Evolutionary conservation across 2,329 filamentous ascomycete genomes (phyloP).

Genomic region (Cercospora beticola): DNA sequence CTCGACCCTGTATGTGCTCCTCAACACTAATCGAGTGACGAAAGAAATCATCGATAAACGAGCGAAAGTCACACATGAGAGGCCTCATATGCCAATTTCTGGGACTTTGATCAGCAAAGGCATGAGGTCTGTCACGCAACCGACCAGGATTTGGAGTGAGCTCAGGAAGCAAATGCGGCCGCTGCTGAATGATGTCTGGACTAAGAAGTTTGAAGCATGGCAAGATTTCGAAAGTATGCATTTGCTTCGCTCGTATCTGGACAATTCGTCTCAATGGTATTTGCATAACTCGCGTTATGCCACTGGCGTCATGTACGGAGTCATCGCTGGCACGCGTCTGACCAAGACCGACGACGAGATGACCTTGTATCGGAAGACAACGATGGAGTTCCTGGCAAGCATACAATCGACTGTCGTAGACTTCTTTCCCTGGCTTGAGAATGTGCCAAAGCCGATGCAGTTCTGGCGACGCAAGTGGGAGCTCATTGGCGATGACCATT

Average conservation of each 20-base stretch:
- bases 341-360: slow-evolving; percentile 13
- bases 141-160: slow-evolving; percentile 12
- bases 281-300: slow-evolving; percentile 14
- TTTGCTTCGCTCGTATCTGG: slow-evolving; percentile 11
- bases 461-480: slow-evolving; percentile 13
- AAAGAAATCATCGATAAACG: slow-evolving; percentile 19
- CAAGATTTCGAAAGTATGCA: slow-evolving; percentile 15
- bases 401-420: slow-evolving; percentile 15
- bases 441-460: slow-evolving; percentile 4
- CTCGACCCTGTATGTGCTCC: slow-evolving; percentile 14
- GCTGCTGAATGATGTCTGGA: slow-evolving; percentile 14
- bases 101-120: slow-evolving; percentile 14
- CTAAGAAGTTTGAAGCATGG: slow-evolving; percentile 14
- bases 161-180: slow-evolving; percentile 14
- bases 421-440: slow-evolving; percentile 17
- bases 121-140: slow-evolving; percentile 19
- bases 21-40: slow-evolving; percentile 18
- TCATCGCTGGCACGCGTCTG: slow-evolving; percentile 11
- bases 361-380: slow-evolving; percentile 14
- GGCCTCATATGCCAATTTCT: slow-evolving; percentile 19
- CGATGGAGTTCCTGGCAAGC: slow-evolving; percentile 14
- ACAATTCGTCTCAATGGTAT: slow-evolving; percentile 5
- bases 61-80: slow-evolving; percentile 15
- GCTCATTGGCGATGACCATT: slow-evolving; percentile 6
- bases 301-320: slow-evolving; percentile 18